A percentile compares a stretch with the other conserved stretches of the same genome.
These are phyloP conservation scores for Amanita jacksonii DNA, from an alignment of 768 basidiomycete species.

Conservation along the genomic window DNA sequence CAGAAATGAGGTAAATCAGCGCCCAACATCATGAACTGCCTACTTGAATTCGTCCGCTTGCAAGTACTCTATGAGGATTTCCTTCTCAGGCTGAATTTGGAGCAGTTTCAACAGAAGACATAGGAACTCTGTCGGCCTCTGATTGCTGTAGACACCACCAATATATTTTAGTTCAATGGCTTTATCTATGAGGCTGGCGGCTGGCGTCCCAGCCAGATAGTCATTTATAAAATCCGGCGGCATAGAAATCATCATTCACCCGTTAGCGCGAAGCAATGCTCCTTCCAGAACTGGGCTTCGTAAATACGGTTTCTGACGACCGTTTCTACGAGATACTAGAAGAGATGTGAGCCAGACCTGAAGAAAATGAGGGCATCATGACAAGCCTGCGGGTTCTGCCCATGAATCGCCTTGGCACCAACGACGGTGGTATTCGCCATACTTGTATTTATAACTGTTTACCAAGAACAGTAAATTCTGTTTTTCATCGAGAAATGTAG, in stretches of 20 bases:
- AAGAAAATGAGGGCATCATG: neutral
- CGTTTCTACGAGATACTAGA: conserved; percentile 87
- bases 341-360: conserved; percentile 9
- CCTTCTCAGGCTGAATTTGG: conserved; percentile 96
- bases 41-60: conserved; percentile 98
- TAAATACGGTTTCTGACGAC: conserved; percentile 95
- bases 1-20: conserved; percentile 4
- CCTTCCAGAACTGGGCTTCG: conserved; percentile 94
- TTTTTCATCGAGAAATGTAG: neutral
- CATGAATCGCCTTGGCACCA: conserved; percentile 87
- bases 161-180: conserved; percentile 74
- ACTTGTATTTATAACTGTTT: neutral
- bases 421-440: conserved; percentile 94
- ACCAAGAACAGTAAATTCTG: neutral
- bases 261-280: conserved; percentile 95
- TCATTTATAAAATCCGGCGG: neutral
- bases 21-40: conserved; percentile 18
- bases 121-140: conserved; percentile 89
- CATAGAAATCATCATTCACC: conserved; percentile 33
- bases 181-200: conserved; percentile 90
- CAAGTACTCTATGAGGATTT: conserved; percentile 92
- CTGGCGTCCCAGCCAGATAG: conserved; percentile 29
- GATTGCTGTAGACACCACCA: conserved; percentile 94
- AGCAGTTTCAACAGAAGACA: conserved; percentile 89
- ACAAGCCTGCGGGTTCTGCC: conserved; percentile 89